Conservation (phyloP, 345 rosid species). For the Aquilaria sinensis region DNA sequence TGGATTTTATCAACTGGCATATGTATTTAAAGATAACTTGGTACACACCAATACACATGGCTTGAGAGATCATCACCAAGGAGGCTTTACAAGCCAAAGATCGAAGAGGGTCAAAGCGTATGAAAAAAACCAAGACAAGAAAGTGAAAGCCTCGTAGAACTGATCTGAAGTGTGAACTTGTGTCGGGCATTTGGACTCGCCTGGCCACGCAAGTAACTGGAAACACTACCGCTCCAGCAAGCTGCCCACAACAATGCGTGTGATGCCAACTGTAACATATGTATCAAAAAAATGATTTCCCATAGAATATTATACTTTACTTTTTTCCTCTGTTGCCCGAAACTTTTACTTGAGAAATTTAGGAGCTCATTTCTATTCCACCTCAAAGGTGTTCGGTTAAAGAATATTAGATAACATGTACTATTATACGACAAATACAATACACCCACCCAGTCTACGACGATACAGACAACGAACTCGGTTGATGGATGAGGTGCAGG, state of each 20-base stretch:
- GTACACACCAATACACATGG: too few species aligned
- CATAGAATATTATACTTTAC: too few species aligned
- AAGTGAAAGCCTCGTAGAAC: slow-evolving; percentile 62
- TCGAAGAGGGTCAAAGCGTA: slow-evolving; percentile 54
- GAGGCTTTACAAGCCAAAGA: slow-evolving; percentile 33
- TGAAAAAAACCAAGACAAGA: slow-evolving; percentile 54
- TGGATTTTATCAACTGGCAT: too few species aligned
- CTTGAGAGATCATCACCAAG: too few species aligned
- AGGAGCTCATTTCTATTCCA: too few species aligned
- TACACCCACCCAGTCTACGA: slow-evolving; percentile 46
- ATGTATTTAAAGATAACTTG: too few species aligned
- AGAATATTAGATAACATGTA: too few species aligned
- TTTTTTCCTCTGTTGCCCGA: too few species aligned
- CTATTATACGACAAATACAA: too few species aligned
- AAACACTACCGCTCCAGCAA: slow-evolving; percentile 47
- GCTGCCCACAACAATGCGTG: slow-evolving; percentile 56
- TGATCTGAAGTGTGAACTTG: slow-evolving; percentile 42
- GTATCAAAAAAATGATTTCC: too few species aligned
- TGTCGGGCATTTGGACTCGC: slow-evolving; percentile 23
- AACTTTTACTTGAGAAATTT: too few species aligned
- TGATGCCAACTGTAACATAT: slow-evolving; percentile 35
- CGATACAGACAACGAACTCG: slow-evolving; percentile 31
- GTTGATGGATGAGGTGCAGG: slow-evolving; percentile 36
- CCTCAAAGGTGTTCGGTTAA: too few species aligned
- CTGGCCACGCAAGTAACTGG: slow-evolving; percentile 28